Evolutionary conservation across 202 grass and related monocot genomes (phyloP), one percentile per base, ranked within the genome.

Genomic region (Panicum virgatum): DNA sequence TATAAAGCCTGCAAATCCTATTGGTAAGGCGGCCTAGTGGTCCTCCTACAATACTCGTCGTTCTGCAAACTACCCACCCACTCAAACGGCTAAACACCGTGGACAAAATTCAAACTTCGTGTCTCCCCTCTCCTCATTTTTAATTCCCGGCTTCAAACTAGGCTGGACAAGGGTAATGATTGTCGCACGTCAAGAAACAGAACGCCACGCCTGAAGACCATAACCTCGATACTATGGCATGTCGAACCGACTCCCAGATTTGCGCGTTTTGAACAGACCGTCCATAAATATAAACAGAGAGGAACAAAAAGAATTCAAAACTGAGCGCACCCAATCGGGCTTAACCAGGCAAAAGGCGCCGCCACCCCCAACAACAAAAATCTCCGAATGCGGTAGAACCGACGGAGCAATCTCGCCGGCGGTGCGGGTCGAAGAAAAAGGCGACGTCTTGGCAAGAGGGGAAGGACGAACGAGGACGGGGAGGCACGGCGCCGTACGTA

Each of bases 61-160:
- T 25, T 69, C 53, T 54, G 66, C 12, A 58, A 83, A 83, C 20
- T n/a, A n/a, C n/a, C n/a, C 12, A 48, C 37, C 64, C 37, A 69
- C 34, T 36, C 25, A 69, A 70, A 45, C 25, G 29, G 72, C 5
- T 38, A 20, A 63, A 26, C 7, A 18, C 15, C 19, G 50, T 3
- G 44, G 26, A 72, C 20, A 47, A 38, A 58, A 57, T 34, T 25
- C 30, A 74, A 69, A 62, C 18, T 76, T 23, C n/a, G 7, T 63
- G 12, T 27, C 30, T 61, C 38, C 12, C 13, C 51, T 23, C 29
- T 9, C 15, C 47, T 48, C 29, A 39, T 19, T 8, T 62, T 34
- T 4, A 34, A 4, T n/a, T 44, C 30, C 10, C 12, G 32, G 46
- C 38, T 15, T 43, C 23, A 42, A 61, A 52, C 37, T 44, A 62